These are phyloP conservation scores for Globisporangium parvum DNA, from an alignment of 352 stramenopile species.

Conservation along the genomic window DNA sequence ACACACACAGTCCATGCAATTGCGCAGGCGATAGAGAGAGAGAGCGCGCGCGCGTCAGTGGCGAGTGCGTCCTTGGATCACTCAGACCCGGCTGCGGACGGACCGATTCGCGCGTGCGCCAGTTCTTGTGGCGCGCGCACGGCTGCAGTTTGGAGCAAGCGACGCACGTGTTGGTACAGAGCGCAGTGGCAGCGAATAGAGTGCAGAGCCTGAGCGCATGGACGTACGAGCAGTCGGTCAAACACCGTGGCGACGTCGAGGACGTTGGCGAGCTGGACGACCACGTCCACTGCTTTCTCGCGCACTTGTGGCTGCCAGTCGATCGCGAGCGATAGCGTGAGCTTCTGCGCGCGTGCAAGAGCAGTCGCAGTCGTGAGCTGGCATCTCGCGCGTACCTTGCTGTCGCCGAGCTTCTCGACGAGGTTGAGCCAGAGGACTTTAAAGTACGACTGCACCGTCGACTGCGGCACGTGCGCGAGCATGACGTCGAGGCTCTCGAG, in stretches of 20 bases:
- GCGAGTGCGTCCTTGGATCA: too few species aligned
- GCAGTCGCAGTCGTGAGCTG: not conserved
- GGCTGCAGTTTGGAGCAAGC: too few species aligned
- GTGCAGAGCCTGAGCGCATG: not conserved
- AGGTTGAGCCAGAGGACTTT: constrained; percentile 67
- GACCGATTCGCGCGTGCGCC: constrained; percentile 77
- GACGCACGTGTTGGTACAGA: not conserved
- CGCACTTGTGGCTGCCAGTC: constrained; percentile 32
- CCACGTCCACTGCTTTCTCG: constrained; percentile 68
- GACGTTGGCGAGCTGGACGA: constrained; percentile 58
- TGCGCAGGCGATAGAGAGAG: too few species aligned
- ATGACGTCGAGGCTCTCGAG: constrained; percentile 62
- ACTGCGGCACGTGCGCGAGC: constrained; percentile 36
- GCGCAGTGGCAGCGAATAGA: not conserved
- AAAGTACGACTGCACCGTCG: constrained; percentile 39
- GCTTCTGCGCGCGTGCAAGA: too few species aligned
- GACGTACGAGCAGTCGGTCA: constrained; percentile 41
- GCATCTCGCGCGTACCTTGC: constrained; percentile 25
- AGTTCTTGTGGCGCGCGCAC: constrained; percentile 74
- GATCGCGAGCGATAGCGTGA: too few species aligned
- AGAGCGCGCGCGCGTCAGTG: not conserved
- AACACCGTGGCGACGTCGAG: constrained; percentile 53
- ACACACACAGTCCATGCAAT: too few species aligned
- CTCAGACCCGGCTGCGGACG: not conserved
- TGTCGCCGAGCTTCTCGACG: constrained; percentile 72